These are phyloP conservation scores for Closterium sp. DNA, from an alignment of 139 green algal genomes.

Conservation along the genomic window DNA sequence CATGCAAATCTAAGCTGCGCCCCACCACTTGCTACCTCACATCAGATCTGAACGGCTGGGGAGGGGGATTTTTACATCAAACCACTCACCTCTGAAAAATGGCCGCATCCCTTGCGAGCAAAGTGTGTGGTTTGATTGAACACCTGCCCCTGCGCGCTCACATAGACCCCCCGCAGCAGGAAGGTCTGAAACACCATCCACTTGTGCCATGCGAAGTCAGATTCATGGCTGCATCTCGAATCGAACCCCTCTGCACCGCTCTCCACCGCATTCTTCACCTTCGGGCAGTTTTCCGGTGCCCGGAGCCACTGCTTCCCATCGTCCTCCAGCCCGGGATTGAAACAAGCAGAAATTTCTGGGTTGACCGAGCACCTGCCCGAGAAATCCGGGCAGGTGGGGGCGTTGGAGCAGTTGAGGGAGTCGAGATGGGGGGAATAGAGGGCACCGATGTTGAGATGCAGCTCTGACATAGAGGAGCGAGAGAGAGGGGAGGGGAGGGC, in stretches of 20 bases:
- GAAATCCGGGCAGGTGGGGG: not conserved
- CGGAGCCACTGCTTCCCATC: not conserved
- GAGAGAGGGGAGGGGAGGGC: not conserved
- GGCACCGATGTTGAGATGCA: not conserved
- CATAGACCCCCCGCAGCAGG: no score
- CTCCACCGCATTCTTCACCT: not conserved
- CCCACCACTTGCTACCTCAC: no score
- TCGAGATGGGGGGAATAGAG: not conserved
- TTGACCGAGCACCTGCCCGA: not conserved
- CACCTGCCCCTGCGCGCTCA: no score
- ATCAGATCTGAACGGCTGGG: no score
- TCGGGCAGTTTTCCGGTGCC: no score
- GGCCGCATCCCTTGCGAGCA: not conserved
- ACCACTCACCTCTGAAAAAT: no score
- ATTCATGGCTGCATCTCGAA: not conserved
- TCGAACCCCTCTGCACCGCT: not conserved
- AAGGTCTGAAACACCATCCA: no score
- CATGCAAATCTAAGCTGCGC: no score
- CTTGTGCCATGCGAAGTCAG: no score
- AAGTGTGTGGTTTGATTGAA: not conserved
- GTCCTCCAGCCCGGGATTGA: not conserved
- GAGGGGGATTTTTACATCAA: no score
- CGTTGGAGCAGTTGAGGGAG: not conserved
- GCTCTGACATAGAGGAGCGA: not conserved
- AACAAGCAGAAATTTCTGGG: not conserved